phyloP scores from a whole-genome alignment of 2,329 filamentous ascomycete genomes.

The Tolypocladium amazonense region DNA sequence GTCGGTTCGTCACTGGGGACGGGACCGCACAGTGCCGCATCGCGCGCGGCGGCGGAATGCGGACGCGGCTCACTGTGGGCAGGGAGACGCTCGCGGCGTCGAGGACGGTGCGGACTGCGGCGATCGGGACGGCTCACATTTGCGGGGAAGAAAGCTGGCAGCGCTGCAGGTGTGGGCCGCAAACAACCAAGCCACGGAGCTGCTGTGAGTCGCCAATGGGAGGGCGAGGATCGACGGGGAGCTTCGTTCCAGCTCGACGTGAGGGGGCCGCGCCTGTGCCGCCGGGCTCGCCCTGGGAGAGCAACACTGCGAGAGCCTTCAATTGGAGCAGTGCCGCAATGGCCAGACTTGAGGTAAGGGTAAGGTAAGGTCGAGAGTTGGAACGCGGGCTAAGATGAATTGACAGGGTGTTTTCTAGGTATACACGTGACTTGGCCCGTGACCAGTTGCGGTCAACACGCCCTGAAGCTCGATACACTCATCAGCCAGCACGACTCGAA shows the following conservation, averaged over 20 bases:
- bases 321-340: neutral
- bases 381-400: neutral
- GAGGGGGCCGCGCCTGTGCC: neutral
- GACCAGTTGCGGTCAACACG: neutral
- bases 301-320: neutral
- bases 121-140: slow-evolving; percentile 8
- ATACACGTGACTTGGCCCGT: neutral
- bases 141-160: slow-evolving; percentile 6
- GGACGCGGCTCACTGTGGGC: neutral
- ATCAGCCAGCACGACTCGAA: neutral
- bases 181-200: neutral
- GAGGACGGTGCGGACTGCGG: slow-evolving; percentile 6
- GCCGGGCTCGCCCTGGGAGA: neutral
- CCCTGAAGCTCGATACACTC: neutral
- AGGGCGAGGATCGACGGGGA: neutral
- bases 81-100: neutral
- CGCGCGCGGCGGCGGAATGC: neutral
- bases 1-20: neutral
- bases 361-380: neutral
- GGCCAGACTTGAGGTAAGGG: neutral
- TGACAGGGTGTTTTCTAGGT: neutral
- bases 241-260: neutral
- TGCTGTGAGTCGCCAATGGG: neutral
- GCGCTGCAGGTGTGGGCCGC: neutral
- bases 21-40: neutral